Base-by-base conservation (phyloP, 257 asterid genomes). In the Sherardia arvensis region DNA sequence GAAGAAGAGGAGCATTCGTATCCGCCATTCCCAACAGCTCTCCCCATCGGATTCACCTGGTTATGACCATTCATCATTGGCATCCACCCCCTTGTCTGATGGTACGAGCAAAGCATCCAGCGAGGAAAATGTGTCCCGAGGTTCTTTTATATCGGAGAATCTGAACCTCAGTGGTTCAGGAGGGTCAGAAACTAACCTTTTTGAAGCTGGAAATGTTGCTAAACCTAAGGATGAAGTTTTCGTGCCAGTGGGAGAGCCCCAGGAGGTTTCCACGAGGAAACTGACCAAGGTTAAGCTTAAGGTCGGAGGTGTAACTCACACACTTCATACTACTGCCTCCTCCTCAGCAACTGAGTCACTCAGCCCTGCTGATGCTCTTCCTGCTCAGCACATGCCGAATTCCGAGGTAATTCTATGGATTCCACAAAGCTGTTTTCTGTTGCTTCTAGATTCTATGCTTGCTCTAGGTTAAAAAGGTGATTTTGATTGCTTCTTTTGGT, bases 281-380 rank as follows among this genome's bases (percentile, higher is more conserved):
- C 64, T 84, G 59, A 86, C 68, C 76, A 84, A 71, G 76, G 84
- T 88, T 17, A 86, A 77, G 74, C 96, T 88, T 70, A 88, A 88
- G 78, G 85, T 88, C 66, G 96, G 96, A 28, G 90, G 93, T 76
- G 90, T 86, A 64, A 82, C 92, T 5, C 87, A 73, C 67, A 84
- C 90, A 28, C 77, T 88, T 73, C 84, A 84, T 66, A 73, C 83
- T 56, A 71, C 73, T 70, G n/a, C 69, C 85, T 4, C 74, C 53
- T 73, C 81, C 66, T 80, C 84, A 47, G 72, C 73, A 14, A 47
- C 71, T 1, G 81, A 73, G 76, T 75, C 82, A 64, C 72, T 80
- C 49, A 65, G 66, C 66, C 69, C 72, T 69, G 67, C 84, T 55
- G 85, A 79, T 64, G 47, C 71, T 22, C 36, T 58, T 54, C 49